A percentile compares a stretch with the other conserved stretches of the same genome.
These are phyloP conservation scores for Fusarium neocosmosporiellum DNA, from an alignment of 2,329 filamentous ascomycete species.

Conservation along the genomic window DNA sequence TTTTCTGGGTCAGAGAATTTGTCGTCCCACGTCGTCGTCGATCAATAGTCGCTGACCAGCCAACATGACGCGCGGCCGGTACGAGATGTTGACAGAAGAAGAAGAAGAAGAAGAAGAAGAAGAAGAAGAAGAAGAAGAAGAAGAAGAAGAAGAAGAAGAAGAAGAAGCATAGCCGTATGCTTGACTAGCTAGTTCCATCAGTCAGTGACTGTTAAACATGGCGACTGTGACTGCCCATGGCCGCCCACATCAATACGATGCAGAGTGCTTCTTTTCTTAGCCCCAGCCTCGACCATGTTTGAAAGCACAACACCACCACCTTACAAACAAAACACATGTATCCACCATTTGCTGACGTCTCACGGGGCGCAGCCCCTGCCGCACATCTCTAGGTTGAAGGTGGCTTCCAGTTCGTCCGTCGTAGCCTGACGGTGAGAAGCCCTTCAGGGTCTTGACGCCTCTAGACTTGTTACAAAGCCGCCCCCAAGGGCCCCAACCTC, in stretches of 20 bases:
- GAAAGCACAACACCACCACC: constrained; percentile 8
- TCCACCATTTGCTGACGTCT: constrained; percentile 44
- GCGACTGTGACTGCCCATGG: neutral
- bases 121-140: neutral
- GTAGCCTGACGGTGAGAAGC: neutral
- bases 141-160: neutral
- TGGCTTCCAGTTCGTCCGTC: neutral
- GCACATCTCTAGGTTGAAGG: neutral
- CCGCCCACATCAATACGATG: neutral
- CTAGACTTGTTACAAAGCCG: neutral
- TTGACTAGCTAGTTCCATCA: neutral
- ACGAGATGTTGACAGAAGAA: neutral
- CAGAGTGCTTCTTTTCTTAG: constrained; percentile 10
- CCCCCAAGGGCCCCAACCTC: constrained; percentile 20
- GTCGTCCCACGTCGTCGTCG: constrained; percentile 4
- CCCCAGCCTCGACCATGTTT: constrained; percentile 28
- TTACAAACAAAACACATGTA: constrained; percentile 8
- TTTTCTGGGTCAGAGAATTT: neutral
- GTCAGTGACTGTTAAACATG: neutral
- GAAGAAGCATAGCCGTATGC: neutral
- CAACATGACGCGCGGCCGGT: constrained; percentile 3
- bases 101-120: neutral
- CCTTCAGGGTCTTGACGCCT: constrained; percentile 5
- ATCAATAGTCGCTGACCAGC: constrained; percentile 24
- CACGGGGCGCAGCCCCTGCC: constrained; percentile 38